Conservation (phyloP, 495 filamentous ascomycete species). For the Podospora conica region DNA sequence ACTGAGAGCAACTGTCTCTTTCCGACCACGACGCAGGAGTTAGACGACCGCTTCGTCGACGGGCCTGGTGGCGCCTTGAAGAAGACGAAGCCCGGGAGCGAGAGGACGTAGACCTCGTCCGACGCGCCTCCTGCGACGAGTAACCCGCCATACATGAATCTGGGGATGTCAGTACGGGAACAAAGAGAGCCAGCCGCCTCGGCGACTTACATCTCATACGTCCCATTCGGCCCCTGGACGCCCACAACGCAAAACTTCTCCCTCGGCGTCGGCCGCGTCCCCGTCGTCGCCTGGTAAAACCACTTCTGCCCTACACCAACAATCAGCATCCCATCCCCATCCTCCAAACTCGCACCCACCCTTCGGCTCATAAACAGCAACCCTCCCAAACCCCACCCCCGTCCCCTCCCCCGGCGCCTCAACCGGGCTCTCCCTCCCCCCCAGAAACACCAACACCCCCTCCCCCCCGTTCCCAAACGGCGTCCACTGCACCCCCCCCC, state of each 20-base stretch:
- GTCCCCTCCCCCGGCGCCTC: slow-evolving; percentile 7
- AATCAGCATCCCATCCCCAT: not conserved
- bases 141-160: slow-evolving; percentile 30
- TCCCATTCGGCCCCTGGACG: slow-evolving; percentile 21
- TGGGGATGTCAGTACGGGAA: slow-evolving; percentile 19
- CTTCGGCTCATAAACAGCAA: slow-evolving; percentile 25
- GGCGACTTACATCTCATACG: not conserved
- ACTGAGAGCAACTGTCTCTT: slow-evolving; percentile 33
- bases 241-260: slow-evolving; percentile 31
- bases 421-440: slow-evolving; percentile 23
- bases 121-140: slow-evolving; percentile 12
- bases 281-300: slow-evolving; percentile 30
- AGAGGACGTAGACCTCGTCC: slow-evolving; percentile 33
- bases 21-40: slow-evolving; percentile 20
- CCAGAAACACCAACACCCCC: slow-evolving; percentile 29
- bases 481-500: slow-evolving; percentile 27
- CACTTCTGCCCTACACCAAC: slow-evolving; percentile 21
- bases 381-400: slow-evolving; percentile 17
- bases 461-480: slow-evolving; percentile 31
- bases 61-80: slow-evolving; percentile 25
- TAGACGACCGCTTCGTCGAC: slow-evolving; percentile 23
- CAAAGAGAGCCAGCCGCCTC: not conserved
- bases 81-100: slow-evolving; percentile 40
- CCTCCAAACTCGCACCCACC: not conserved
- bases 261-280: slow-evolving; percentile 18